These are phyloP conservation scores for Aspergillus asperescens DNA, from an alignment of 495 filamentous ascomycete genomes.

Conservation along the genomic window DNA sequence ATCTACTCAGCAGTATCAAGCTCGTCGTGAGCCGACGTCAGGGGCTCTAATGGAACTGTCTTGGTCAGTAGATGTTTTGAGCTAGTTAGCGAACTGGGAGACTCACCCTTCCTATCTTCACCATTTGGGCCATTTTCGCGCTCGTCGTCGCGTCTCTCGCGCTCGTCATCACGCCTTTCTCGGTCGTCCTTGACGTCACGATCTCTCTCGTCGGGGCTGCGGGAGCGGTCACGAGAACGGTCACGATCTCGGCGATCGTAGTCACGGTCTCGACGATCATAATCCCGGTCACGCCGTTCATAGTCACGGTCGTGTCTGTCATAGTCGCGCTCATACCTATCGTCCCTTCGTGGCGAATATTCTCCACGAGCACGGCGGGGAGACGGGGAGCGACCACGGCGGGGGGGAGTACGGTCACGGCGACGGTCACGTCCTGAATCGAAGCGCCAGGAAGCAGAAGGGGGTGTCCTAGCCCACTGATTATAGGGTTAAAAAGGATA, in stretches of 20 bases:
- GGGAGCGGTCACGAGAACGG: constrained; percentile 68
- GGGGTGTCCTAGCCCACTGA: constrained; percentile 97
- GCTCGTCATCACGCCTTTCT: constrained; percentile 60
- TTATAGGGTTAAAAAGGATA: constrained; percentile 5
- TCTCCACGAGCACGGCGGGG: constrained; percentile 73
- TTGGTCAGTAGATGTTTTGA: constrained; percentile 1
- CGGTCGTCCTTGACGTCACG: constrained; percentile 62
- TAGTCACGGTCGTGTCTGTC: constrained; percentile 67
- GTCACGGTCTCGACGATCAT: constrained; percentile 69
- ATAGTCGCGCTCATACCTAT: constrained; percentile 73
- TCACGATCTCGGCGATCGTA: constrained; percentile 53
- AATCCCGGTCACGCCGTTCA: constrained; percentile 60
- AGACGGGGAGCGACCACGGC: constrained; percentile 66
- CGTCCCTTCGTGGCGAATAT: constrained; percentile 87
- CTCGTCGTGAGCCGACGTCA: constrained; percentile 86
- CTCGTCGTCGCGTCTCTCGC: constrained; percentile 52
- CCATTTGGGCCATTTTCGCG: constrained; percentile 44
- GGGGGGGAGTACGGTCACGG: constrained; percentile 74
- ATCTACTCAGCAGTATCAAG: constrained; percentile 91
- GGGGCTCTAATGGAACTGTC: constrained; percentile 60
- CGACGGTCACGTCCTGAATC: constrained; percentile 78
- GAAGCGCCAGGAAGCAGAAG: constrained; percentile 97
- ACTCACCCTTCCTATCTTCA: constrained; percentile 83
- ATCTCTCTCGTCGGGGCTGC: constrained; percentile 65
- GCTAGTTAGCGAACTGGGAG: not conserved